Evolutionary conservation across 1,139 yeast species (phyloP).

Genomic region (Lodderomyces theae): DNA sequence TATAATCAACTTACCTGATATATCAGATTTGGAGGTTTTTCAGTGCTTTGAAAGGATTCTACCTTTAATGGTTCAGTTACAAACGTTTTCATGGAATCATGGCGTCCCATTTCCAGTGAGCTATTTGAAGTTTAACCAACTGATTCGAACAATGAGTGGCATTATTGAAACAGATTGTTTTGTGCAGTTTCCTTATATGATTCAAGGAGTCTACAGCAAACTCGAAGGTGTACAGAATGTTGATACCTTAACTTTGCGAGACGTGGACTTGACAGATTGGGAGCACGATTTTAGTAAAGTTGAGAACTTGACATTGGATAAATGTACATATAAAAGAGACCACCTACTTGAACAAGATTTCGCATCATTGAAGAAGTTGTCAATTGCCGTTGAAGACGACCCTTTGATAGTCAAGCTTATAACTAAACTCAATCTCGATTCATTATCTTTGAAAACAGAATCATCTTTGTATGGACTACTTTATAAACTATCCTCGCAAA

Average conservation of each 20-base stretch:
- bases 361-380: slow-evolving; percentile 4
- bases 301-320: slow-evolving; percentile 13
- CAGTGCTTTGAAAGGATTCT: slow-evolving; percentile 17
- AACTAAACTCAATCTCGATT: slow-evolving; percentile 3
- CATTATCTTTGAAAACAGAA: slow-evolving; percentile 4
- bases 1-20: slow-evolving; percentile 25
- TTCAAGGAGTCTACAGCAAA: background rate
- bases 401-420: slow-evolving; percentile 7
- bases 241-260: slow-evolving; percentile 7
- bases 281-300: slow-evolving; percentile 6
- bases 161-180: slow-evolving; percentile 5
- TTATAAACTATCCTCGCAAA: background rate
- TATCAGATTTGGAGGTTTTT: slow-evolving; percentile 25
- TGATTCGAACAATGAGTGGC: slow-evolving; percentile 8
- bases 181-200: background rate
- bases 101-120: slow-evolving; percentile 4
- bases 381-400: slow-evolving; percentile 8
- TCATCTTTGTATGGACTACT: background rate
- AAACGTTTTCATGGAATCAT: slow-evolving; percentile 23
- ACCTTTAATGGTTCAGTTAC: slow-evolving; percentile 20
- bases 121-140: slow-evolving; percentile 6
- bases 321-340: slow-evolving; percentile 10
- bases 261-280: slow-evolving; percentile 9
- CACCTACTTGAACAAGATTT: slow-evolving; percentile 7
- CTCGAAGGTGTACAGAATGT: background rate